These are phyloP conservation scores for Lachnellula suecica DNA, from an alignment of 2,329 filamentous ascomycete genomes.

Conservation along the genomic window DNA sequence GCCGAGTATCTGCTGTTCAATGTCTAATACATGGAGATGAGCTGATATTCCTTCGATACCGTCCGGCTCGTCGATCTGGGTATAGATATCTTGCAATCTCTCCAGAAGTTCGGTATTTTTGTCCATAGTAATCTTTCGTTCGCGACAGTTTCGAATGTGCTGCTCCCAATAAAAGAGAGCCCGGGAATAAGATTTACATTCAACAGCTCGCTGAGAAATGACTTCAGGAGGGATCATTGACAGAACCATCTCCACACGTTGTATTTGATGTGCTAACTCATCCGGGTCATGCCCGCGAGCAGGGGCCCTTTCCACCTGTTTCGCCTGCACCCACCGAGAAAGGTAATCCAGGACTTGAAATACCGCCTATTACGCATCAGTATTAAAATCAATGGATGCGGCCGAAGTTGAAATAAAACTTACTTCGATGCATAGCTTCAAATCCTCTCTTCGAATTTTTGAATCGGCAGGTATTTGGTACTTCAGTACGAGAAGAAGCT, in stretches of 20 bases:
- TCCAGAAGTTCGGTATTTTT: constrained; percentile 69
- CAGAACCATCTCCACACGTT: constrained; percentile 71
- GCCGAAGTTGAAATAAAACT: constrained; percentile 24
- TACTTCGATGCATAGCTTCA: constrained; percentile 86
- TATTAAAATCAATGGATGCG: neutral
- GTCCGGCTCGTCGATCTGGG: constrained; percentile 96
- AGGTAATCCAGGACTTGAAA: constrained; percentile 91
- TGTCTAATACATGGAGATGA: constrained; percentile 80
- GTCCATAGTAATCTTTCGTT: constrained; percentile 31
- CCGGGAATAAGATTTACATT: constrained; percentile 89
- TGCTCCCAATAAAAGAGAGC: constrained; percentile 95
- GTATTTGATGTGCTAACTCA: constrained; percentile 45
- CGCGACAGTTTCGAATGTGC: constrained; percentile 62
- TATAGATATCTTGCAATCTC: constrained; percentile 88
- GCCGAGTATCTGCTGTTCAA: constrained; percentile 90
- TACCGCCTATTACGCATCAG: constrained; percentile 62
- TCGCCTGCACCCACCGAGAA: constrained; percentile 84
- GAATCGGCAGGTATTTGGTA: constrained; percentile 50
- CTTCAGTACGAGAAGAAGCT: constrained; percentile 73
- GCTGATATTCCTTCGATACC: constrained; percentile 93
- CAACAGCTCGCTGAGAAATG: constrained; percentile 82
- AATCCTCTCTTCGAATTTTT: constrained; percentile 67
- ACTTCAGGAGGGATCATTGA: constrained; percentile 67
- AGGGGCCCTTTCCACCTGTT: constrained; percentile 21
- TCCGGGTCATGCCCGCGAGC: constrained; percentile 33